phyloP scores from a whole-genome alignment of 768 basidiomycete species.

The Boletus sp. region DNA sequence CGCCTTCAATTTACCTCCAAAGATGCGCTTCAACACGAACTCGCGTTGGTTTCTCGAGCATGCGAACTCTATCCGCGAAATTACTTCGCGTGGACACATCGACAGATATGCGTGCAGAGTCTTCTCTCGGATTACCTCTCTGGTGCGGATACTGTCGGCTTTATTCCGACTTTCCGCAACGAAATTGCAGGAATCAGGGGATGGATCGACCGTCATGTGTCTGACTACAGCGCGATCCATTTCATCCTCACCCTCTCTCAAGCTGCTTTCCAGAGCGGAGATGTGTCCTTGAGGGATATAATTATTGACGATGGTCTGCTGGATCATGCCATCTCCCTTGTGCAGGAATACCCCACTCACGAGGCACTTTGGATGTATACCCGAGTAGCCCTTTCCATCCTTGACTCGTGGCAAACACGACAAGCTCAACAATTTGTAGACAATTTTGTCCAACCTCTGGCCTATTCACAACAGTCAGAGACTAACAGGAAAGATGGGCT shows the following conservation, averaged over 20 bases:
- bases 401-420: not conserved
- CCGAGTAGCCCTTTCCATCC: conserved; percentile 3
- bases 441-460: conserved; percentile 19
- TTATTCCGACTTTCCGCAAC: conserved; percentile 35
- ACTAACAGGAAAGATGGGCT: not conserved
- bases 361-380: conserved; percentile 65
- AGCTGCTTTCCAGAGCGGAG: conserved; percentile 4
- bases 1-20: conserved; percentile 29
- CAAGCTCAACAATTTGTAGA: conserved; percentile 9
- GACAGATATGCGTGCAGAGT: conserved; percentile 47
- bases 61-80: conserved; percentile 69
- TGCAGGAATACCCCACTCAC: conserved; percentile 51
- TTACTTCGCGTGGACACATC: conserved; percentile 72
- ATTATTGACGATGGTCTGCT: conserved; percentile 5
- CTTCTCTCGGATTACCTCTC: conserved; percentile 18
- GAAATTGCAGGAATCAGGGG: conserved; percentile 38
- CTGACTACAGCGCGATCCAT: conserved; percentile 66
- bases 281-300: conserved; percentile 1
- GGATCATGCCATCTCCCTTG: conserved; percentile 49
- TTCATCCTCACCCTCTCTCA: conserved; percentile 44
- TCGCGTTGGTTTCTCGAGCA: conserved; percentile 45
- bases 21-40: conserved; percentile 43
- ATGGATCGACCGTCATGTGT: conserved; percentile 66
- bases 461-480: not conserved
- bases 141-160: conserved; percentile 10